Evolutionary conservation across 2,329 filamentous ascomycete genomes (phyloP), one percentile per base, ranked within the genome.

Genomic region (Exophiala xenobiotica): DNA sequence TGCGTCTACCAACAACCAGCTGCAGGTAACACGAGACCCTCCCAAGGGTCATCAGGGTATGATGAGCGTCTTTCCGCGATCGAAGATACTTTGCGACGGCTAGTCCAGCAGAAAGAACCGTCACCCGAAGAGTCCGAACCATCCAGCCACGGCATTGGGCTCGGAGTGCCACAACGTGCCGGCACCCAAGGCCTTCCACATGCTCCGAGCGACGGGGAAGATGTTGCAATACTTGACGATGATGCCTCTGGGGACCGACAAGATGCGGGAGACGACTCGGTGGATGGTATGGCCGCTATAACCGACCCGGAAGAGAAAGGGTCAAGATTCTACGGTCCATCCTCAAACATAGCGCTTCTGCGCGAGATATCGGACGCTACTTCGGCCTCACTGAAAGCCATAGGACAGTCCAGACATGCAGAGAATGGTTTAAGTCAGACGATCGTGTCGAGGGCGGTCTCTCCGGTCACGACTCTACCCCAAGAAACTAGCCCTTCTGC

Each of bases 241-340:
- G 48, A 47, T 22, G 51, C 49, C 24, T 35, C 38, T 27, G 7
- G 43, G 16, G 29, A 14, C 29, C 51, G 38, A 24, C 50, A 50
- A 19, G 51, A 51, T 43, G 51, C 29, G 1, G 49, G 33, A 8
- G 62, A 63, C 39, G 63, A 66, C 48, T 61, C 65, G 18, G 57
- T 68, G 2, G 68, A 70, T 61, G 68, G 61, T 18, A 73, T 70
- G 63, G 66, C 63, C 9, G 64, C 65, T 9, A 64, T 67, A 19
- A 64, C 59, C 1, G 70, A 72, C 33, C 65, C 67, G 1, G 63
- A 70, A 38, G 70, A 72, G 41, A 63, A 68, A 38, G 66, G 68
- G 23, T 66, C 60, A 3, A 67, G 64, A 5, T 70, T 67, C 46
- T 69, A 70, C 43, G 71, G 69, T 64, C 54, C 54, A 7, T 57